Base-by-base conservation (phyloP, 768 basidiomycete species). In the Rhizopogon vesiculosus region DNA sequence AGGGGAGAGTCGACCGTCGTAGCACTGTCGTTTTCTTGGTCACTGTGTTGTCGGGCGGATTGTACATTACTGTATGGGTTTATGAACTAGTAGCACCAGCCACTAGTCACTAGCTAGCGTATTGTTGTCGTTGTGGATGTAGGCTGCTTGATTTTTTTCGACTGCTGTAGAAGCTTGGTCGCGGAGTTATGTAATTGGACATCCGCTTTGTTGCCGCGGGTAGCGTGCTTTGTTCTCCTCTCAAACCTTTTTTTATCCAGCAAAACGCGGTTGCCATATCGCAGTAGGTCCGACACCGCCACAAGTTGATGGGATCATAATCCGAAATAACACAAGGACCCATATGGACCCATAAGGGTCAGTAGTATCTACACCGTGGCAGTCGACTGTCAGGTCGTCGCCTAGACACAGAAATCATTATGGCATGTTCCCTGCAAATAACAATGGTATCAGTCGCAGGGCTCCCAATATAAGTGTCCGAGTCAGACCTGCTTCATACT, bases 1-100 rank as follows among this genome's bases (percentile, higher is more conserved):
- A 43, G 58, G 55, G 22, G 51, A 45, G 9, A 40, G 54, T 45
- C 56, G 63, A 29, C 53, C 58, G 44, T 58, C 60, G 3, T 49
- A 38, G 15, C 38, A 22, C 15, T 35, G 8, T 22, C 13, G 33
- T 8, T 6, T 7, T 22, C 19, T 49, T 49, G 33, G 15, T 38
- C 22, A 48, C 19, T 22, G 18, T 35, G 22, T 38, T 38, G 19
- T 35, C 22, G 19, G 22, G 19, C 16, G 19, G 35, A 38, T 49
- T 49, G 48, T 49, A 49, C 7, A 22, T 49, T 49, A 38, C 22
- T 49, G 35, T 42, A 22, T 42, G 42, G 42, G 42, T 42, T 49
- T 49, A 16, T 25, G 15, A 15, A 48, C 33, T 48, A 35, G 31
- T 48, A 19, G 1, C 48, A 38, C 48, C 35, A 48, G 7, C 33